These are phyloP conservation scores for Silene latifolia DNA, from an alignment of 148 eudicot species.

Conservation along the genomic window DNA sequence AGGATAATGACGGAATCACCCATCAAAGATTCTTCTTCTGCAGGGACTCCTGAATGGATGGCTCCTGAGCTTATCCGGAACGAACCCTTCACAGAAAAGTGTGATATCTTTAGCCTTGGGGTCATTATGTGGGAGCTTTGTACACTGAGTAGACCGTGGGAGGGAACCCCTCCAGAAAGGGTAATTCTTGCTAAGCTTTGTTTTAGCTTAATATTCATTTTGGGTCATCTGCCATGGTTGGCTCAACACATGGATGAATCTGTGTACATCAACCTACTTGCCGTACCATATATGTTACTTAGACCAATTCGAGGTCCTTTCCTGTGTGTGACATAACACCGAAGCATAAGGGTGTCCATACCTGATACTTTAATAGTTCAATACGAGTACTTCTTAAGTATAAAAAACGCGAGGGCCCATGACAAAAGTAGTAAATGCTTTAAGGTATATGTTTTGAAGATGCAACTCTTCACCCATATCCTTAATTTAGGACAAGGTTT, in stretches of 20 bases:
- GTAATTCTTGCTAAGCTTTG: conserved; percentile 29
- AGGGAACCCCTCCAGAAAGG: conserved; percentile 85
- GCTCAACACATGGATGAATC: neutral
- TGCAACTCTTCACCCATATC: neutral
- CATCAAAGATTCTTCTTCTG: conserved; percentile 67
- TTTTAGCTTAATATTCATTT: neutral
- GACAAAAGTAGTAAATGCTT: neutral
- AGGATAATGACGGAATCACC: conserved; percentile 55
- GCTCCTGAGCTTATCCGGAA: conserved; percentile 96
- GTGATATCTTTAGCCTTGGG: conserved; percentile 97
- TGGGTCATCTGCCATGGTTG: neutral
- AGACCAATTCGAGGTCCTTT: neutral
- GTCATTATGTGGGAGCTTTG: conserved; percentile 98
- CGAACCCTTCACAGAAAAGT: conserved; percentile 91
- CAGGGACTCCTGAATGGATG: conserved; percentile 99
- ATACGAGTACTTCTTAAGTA: neutral
- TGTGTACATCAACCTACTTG: neutral
- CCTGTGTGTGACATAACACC: neutral
- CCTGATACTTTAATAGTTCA: neutral
- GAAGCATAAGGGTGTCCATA: neutral
- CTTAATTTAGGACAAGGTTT: neutral
- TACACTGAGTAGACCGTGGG: conserved; percentile 88
- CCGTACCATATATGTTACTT: neutral
- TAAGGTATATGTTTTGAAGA: neutral
- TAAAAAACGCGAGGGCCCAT: neutral